Evolutionary conservation across 2,329 filamentous ascomycete genomes (phyloP).

Genomic region (Akanthomyces dipterigenus): DNA sequence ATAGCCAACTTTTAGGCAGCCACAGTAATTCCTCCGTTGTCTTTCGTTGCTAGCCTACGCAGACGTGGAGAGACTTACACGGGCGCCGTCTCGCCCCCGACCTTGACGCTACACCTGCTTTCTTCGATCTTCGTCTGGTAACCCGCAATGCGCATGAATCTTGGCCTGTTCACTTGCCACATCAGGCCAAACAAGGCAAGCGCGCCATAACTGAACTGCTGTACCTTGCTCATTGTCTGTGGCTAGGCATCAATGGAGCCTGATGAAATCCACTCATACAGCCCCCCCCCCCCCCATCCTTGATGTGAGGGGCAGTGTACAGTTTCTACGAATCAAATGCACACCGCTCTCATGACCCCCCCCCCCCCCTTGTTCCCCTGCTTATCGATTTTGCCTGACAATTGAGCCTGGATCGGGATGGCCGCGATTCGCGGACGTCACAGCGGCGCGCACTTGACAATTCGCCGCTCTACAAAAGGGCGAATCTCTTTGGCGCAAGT

Average conservation of each 20-base stretch:
- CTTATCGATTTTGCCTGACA: background rate
- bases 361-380: background rate
- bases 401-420: slow-evolving; percentile 1
- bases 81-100: background rate
- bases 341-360: background rate
- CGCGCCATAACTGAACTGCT: background rate
- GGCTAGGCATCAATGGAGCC: background rate
- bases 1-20: no score
- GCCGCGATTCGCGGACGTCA: background rate
- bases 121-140: background rate
- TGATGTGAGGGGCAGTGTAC: background rate
- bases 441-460: background rate
- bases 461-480: background rate
- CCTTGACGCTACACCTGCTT: background rate
- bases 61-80: background rate
- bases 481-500: background rate
- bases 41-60: no score
- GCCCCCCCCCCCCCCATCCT: background rate
- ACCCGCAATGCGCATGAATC: background rate
- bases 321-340: background rate
- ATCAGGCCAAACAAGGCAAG: background rate
- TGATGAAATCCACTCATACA: background rate
- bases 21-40: no score
- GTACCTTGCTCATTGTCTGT: background rate
- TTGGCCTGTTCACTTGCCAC: background rate